Percentiles rank a stretch among this genome's conserved stretches.
phyloP scores from a whole-genome alignment of 805 yeast genomes.

The Ogataea paradorogensis region DNA sequence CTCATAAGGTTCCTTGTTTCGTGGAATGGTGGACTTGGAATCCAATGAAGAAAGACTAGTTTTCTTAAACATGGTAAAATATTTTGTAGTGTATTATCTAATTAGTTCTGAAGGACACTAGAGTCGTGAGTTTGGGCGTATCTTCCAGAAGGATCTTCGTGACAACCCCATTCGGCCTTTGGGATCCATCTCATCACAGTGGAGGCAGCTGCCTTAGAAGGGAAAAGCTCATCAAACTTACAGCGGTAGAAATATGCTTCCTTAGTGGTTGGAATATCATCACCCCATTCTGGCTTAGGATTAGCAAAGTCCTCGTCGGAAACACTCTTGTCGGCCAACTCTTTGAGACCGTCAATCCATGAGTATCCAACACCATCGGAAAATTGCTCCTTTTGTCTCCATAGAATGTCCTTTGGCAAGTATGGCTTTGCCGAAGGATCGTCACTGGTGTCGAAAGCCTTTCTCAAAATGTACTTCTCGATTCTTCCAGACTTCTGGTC shows the following conservation, averaged over 20 bases:
- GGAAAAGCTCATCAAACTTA: constrained; percentile 92
- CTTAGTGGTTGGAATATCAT: constrained; percentile 91
- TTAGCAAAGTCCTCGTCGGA: constrained; percentile 86
- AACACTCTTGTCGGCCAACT: constrained; percentile 82
- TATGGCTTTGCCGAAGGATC: constrained; percentile 78
- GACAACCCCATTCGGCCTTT: constrained; percentile 99
- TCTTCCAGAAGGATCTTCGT: constrained; percentile 98
- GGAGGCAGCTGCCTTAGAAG: constrained; percentile 85
- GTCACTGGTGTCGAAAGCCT: constrained; percentile 93
- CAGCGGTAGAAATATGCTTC: constrained; percentile 99
- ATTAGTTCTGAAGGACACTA: constrained; percentile 39
- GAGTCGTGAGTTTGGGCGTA: constrained; percentile 86
- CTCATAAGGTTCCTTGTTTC: constrained; percentile 30
- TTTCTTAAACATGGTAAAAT: constrained; percentile 12
- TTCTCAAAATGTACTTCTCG: constrained; percentile 94
- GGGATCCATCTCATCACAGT: constrained; percentile 99
- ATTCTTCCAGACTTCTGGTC: constrained; percentile 67
- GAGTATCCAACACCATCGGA: constrained; percentile 99
- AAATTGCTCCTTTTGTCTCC: constrained; percentile 99
- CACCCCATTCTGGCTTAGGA: constrained; percentile 96
- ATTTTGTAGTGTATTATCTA: constrained; percentile 2
- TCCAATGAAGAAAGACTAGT: constrained; percentile 21
- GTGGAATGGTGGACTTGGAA: constrained; percentile 17
- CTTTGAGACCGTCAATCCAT: constrained; percentile 98
- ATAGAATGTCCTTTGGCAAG: constrained; percentile 92